These are phyloP conservation scores for Globomyces sp. DNA, from an alignment of 371 early-diverging fungal genomes.

Conservation along the genomic window DNA sequence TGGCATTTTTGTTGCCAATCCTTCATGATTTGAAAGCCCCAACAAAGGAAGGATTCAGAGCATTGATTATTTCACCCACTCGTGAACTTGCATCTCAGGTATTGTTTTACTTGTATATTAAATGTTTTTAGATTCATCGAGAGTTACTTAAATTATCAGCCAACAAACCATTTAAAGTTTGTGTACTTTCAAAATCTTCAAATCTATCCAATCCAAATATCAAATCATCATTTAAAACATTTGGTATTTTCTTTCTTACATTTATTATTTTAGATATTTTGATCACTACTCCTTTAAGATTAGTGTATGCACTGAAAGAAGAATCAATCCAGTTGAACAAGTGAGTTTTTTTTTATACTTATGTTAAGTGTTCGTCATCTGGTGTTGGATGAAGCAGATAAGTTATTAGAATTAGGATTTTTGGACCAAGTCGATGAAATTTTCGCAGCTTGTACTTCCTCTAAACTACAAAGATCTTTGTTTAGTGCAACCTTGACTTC, in stretches of 20 bases:
- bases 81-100: slow-evolving; percentile 96
- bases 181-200: slow-evolving; percentile 76
- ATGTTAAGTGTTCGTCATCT: slow-evolving; percentile 42
- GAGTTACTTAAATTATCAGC: slow-evolving; percentile 68
- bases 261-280: slow-evolving; percentile 63
- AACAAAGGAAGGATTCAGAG: slow-evolving; percentile 73
- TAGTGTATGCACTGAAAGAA: slow-evolving; percentile 84
- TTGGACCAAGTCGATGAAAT: slow-evolving; percentile 48
- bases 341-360: slow-evolving; percentile 35
- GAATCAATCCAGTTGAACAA: slow-evolving; percentile 72
- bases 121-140: slow-evolving; percentile 62
- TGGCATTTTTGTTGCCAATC: slow-evolving; percentile 93
- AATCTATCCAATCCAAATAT: slow-evolving; percentile 61
- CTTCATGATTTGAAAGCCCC: slow-evolving; percentile 76
- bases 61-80: slow-evolving; percentile 94
- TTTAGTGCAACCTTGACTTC: slow-evolving; percentile 95
- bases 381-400: slow-evolving; percentile 70
- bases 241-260: slow-evolving; percentile 37
- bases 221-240: slow-evolving; percentile 41
- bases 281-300: slow-evolving; percentile 85
- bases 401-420: slow-evolving; percentile 64
- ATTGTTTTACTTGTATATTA: slow-evolving; percentile 8
- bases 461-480: slow-evolving; percentile 72
- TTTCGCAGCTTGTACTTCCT: slow-evolving; percentile 75
- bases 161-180: slow-evolving; percentile 68